Percentiles rank a stretch among this genome's conserved stretches.
These are phyloP conservation scores for Phaeomoniella chlamydospora DNA, from an alignment of 2,329 filamentous ascomycete species.

Conservation along the genomic window DNA sequence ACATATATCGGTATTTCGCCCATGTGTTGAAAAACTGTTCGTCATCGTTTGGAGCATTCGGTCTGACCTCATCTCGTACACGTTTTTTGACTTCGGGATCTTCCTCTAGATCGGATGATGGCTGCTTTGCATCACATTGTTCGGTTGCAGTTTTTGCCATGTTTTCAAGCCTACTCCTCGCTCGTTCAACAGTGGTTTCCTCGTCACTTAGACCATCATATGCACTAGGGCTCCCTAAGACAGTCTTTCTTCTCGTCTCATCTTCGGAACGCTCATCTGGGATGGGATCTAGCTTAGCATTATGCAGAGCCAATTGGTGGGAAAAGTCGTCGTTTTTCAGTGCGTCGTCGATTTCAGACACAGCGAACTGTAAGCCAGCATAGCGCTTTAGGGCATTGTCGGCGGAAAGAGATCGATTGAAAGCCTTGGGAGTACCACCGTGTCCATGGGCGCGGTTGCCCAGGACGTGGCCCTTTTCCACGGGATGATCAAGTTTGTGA, in stretches of 20 bases:
- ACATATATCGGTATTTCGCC: constrained; percentile 32
- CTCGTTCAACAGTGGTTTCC: not conserved
- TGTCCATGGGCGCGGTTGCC: not conserved
- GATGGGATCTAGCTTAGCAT: not conserved
- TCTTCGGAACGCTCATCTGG: not conserved
- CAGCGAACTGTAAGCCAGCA: not conserved
- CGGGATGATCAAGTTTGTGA: constrained; percentile 4
- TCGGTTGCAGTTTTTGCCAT: constrained; percentile 4
- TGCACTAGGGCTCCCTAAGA: not conserved
- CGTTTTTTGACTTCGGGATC: constrained; percentile 16
- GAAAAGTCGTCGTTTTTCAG: not conserved
- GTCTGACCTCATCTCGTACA: constrained; percentile 27
- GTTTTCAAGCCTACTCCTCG: constrained; percentile 1
- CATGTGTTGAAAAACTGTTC: constrained; percentile 37
- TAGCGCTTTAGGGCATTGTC: not conserved
- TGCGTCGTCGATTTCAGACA: not conserved
- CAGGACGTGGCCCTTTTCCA: not conserved
- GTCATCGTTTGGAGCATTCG: constrained; percentile 24
- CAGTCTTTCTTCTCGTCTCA: not conserved
- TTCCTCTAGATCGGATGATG: constrained; percentile 5
- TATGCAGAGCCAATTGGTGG: not conserved
- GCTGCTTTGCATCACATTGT: constrained; percentile 3
- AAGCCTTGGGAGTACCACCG: not conserved
- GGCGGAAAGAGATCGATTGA: not conserved
- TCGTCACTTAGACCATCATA: not conserved